Base-by-base conservation (phyloP, 1,284 basidiomycete genomes). In the Puccinia brachypodii region DNA sequence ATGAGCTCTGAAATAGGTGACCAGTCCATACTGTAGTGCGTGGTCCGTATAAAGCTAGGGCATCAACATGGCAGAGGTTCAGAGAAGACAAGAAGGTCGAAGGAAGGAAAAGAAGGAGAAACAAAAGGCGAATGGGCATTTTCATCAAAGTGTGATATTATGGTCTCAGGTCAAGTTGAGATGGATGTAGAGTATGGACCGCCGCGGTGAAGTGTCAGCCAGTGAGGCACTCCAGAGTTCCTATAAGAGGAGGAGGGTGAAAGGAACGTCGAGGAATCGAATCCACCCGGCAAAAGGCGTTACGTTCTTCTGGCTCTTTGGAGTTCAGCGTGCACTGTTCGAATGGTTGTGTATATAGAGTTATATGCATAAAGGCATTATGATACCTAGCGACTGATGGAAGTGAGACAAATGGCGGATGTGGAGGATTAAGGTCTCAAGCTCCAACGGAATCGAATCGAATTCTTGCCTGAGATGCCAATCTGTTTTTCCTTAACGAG, bases 101-200 rank as follows among this genome's bases (percentile, higher is more conserved):
- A 47, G 68, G 68, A 71, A 71, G 68, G 28, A 71, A 71, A 31
- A 71, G 40, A 71, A 71, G 68, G 28, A 71, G 68, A 47, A 71
- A 71, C 68, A 71, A 47, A 47, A 71, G 68, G 14, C 42, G 68
- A 47, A 71, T 71, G 42, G 68, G 68, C 68, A 71, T 71, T 50
- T 71, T 47, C 19, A 7, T n/a, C 14, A 50, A 50, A 11, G 68
- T n/a, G 0, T 71, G n/a, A 64, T 28, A 33, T 40, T 13, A 14
- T 71, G 14, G 36, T 38, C 0, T 28, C 31, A 31, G 3, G n/a
- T 50, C 40, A 22, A 71, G 68, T 47, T 47, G 68, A 42, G 68
- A n/a, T 42, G 68, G 68, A n/a, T 42, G 62, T 19, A n/a, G 62
- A 40, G 36, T 31, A 40, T 38, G 22, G 47, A 47, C 68, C 16